Evolutionary conservation across 2,329 filamentous ascomycete genomes (phyloP), one percentile per base, ranked within the genome.

Genomic region (Penicillium sp.): DNA sequence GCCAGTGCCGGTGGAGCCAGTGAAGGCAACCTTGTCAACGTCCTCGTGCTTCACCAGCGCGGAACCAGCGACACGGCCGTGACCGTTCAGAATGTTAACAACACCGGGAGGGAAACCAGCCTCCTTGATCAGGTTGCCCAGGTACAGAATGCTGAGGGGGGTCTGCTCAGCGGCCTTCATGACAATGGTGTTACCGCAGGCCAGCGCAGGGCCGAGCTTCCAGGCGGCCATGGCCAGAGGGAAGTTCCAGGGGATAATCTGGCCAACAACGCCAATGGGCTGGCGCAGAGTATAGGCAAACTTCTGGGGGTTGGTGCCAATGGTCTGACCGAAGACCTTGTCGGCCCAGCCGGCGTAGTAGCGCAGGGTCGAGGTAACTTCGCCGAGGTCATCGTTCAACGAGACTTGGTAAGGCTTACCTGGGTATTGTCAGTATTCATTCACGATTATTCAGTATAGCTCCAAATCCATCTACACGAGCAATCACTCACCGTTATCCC

Each of bases 291-390:
- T 92, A 80, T 94, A 95, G 79, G 90, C 88, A 79, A 95, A 91
- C 75, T 87, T 91, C 62, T 90, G 87, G 14, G 64, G 64, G 2
- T 64, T 67, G 52, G 70, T 71, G 54, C 61, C 56, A 40, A 94
- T 87, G 52, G 91, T 91, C 81, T 92, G 91, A 75, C 92, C 91
- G 75, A 87, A 83, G 63, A 94, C 87, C 86, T 96, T 96, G 82
- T 96, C 92, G 67, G 91, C 90, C 87, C 89, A 96, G 58, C 92
- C 92, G 69, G 84, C 91, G 68, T 92, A 94, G 80, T 93, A 97
- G 75, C 92, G 86, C 68, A 97, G 76, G 77, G 84, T 88, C 69
- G 82, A 87, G 61, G 84, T 80, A 54, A 87, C 87, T 64, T 84
- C 83, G 51, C 74, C 78, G 37, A 96, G 82, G 70, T 96, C 91